These are phyloP conservation scores for Yamadazyma nakazawae DNA, from an alignment of 805 yeast genomes.

Conservation along the genomic window DNA sequence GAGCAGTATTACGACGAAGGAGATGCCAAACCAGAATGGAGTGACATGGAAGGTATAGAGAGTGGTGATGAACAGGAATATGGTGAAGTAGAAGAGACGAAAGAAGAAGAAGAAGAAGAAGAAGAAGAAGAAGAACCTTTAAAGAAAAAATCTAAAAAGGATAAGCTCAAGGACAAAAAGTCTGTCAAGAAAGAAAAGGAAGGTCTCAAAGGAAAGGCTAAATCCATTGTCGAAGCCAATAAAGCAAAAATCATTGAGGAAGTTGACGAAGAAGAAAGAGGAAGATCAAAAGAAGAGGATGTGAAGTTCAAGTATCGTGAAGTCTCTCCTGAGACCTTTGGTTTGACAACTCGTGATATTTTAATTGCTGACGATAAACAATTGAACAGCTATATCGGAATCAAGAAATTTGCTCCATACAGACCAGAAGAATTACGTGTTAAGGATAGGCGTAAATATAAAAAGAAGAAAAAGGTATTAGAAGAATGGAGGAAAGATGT, in stretches of 20 bases:
- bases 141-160: constrained; percentile 47
- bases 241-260: constrained; percentile 64
- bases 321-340: constrained; percentile 92
- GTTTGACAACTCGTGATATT: constrained; percentile 81
- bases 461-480: constrained; percentile 70
- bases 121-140: constrained; percentile 16
- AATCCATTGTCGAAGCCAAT: constrained; percentile 73
- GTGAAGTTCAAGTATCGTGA: constrained; percentile 80
- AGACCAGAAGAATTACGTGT: constrained; percentile 67
- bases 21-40: constrained; percentile 39
- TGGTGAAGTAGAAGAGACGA: constrained; percentile 9
- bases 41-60: constrained; percentile 19
- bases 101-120: constrained; percentile 11
- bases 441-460: constrained; percentile 80
- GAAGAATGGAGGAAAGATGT: constrained; percentile 88
- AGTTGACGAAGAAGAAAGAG: constrained; percentile 63
- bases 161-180: constrained; percentile 55
- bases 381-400: constrained; percentile 78
- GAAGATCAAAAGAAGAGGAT: constrained; percentile 37
- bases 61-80: constrained; percentile 17
- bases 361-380: constrained; percentile 84
- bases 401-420: constrained; percentile 92
- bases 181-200: constrained; percentile 60
- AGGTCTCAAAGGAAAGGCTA: constrained; percentile 63
- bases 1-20: constrained; percentile 70